Evolutionary conservation across 1,139 yeast species (phyloP), one percentile per base, ranked within the genome.

Genomic region (Lodderomyces theae): DNA sequence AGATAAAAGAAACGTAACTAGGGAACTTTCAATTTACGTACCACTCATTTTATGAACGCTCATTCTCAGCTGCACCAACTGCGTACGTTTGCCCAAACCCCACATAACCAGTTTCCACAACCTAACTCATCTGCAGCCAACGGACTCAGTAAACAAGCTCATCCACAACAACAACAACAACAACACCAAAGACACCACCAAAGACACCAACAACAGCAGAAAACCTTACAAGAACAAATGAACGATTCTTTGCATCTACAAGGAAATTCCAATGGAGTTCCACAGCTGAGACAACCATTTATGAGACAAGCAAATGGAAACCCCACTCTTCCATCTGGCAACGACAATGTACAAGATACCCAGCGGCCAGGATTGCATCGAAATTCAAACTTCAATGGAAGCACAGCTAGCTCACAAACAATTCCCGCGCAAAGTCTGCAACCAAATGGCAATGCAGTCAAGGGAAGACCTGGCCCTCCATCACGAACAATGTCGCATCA

Each of bases 41-140:
- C 4, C 31, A 28, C 18, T 16, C 18, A 28, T 15, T 15, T 15
- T 5, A 28, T 28, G 31, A 28, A 28, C 31, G 11, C 18, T n/a
- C 19, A 32, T 32, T 21, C 25, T 7, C 45, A 41, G 24, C 44
- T 13, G 16, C 43, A 39, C 19, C 46, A 37, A 34, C 46, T 34
- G 25, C 48, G 35, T 22, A 41, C 44, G 43, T 43, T 40, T 31
- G 42, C 34, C 28, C 53, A 47, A 37, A 42, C 42, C 8, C 42
- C 50, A 11, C 50, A 44, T 22, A 37, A 40, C 26, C 47, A 40
- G 23, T 40, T 35, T 25, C 49, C 39, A 42, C 51, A 40, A 33
- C 41, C 35, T 2, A 42, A 40, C 15, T 38, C 25, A 22, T 17
- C 40, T 6, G 44, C 32, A 24, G 5, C 39, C 22, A 8, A 8